phyloP scores from a whole-genome alignment of 2,329 filamentous ascomycete species.

The Sclerotinia sclerotiorum region DNA sequence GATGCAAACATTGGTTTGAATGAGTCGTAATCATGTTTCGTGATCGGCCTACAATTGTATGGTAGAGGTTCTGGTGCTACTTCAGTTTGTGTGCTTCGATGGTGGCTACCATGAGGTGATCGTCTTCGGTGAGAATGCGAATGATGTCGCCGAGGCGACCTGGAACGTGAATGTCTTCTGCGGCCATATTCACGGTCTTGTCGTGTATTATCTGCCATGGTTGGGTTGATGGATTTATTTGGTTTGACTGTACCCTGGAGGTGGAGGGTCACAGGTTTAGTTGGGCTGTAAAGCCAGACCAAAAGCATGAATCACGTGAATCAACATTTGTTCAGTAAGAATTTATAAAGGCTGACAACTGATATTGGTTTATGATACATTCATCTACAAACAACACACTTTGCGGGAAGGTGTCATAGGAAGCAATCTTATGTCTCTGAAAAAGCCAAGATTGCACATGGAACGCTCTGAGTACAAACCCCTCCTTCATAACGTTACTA shows the following conservation, averaged over 20 bases:
- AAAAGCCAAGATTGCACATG: background rate
- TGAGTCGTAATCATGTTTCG: constrained; percentile 63
- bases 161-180: constrained; percentile 25
- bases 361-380: background rate
- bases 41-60: constrained; percentile 62
- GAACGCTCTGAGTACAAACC: too few species aligned
- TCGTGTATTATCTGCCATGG: constrained; percentile 21
- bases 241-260: background rate
- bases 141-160: constrained; percentile 25
- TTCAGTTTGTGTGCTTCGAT: constrained; percentile 40
- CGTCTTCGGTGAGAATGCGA: constrained; percentile 28
- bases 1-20: constrained; percentile 75
- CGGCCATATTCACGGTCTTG: constrained; percentile 1
- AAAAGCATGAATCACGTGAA: background rate
- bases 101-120: constrained; percentile 30
- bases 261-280: background rate
- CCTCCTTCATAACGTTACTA: background rate
- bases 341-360: background rate
- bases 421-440: background rate
- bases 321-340: background rate
- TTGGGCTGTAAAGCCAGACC: too few species aligned
- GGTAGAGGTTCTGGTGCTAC: constrained; percentile 51
- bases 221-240: background rate
- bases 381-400: background rate
- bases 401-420: background rate